These are phyloP conservation scores for Epithemia pelagica DNA, from an alignment of 108 stramenopile genomes.

Conservation along the genomic window DNA sequence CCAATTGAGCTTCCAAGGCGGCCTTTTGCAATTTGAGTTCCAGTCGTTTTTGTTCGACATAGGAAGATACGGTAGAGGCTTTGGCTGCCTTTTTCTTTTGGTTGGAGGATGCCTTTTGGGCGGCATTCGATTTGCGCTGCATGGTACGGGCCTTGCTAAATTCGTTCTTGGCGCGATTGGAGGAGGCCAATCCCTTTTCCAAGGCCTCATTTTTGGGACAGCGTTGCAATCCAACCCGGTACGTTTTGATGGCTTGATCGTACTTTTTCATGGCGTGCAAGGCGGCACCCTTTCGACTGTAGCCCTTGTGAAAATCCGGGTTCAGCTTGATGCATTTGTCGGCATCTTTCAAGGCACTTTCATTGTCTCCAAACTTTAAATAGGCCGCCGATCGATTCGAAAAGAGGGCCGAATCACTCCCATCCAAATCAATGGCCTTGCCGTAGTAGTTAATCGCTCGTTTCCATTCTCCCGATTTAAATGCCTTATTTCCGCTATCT, in stretches of 20 bases:
- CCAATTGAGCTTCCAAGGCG: slow-evolving; percentile 19
- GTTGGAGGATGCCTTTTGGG: slow-evolving; percentile 8
- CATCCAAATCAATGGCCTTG: slow-evolving; percentile 5
- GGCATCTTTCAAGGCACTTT: slow-evolving; percentile 24
- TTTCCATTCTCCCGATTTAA: slow-evolving; percentile 21
- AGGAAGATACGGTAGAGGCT: slow-evolving; percentile 8
- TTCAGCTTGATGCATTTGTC: slow-evolving; percentile 15
- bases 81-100: slow-evolving; percentile 9
- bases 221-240: slow-evolving; percentile 17
- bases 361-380: slow-evolving; percentile 11
- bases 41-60: slow-evolving; percentile 17
- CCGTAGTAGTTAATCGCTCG: slow-evolving; percentile 11
- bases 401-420: slow-evolving; percentile 19
- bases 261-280: slow-evolving; percentile 22
- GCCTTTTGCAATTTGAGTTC: slow-evolving; percentile 28
- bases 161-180: slow-evolving; percentile 13
- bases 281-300: slow-evolving; percentile 19
- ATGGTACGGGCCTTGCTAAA: slow-evolving; percentile 7
- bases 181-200: slow-evolving; percentile 13
- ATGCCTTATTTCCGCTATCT: slow-evolving; percentile 24
- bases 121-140: slow-evolving; percentile 1
- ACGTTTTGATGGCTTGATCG: slow-evolving; percentile 20
- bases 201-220: slow-evolving; percentile 18
- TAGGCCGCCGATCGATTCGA: slow-evolving; percentile 20
- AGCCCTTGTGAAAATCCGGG: slow-evolving; percentile 19